Percentiles rank a stretch among this genome's conserved stretches.
phyloP scores from a whole-genome alignment of 2,329 filamentous ascomycete genomes.

The Sporothrix mexicana region DNA sequence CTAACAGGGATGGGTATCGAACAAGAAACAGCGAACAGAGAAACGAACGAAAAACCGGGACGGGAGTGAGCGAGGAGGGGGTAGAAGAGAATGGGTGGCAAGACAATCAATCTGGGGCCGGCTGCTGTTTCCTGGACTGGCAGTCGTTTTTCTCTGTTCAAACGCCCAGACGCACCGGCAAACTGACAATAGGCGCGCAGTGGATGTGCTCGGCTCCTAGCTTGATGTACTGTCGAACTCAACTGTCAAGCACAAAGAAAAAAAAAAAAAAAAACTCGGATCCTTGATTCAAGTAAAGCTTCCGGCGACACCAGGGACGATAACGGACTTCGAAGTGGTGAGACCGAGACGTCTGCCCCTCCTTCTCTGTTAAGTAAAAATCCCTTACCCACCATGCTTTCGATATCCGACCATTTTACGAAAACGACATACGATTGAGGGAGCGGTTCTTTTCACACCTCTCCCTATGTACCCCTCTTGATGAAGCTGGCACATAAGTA shows the following conservation, averaged over 20 bases:
- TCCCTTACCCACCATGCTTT: neutral
- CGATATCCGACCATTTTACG: neutral
- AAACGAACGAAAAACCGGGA: constrained; percentile 5
- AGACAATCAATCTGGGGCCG: constrained; percentile 19
- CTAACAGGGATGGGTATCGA: neutral
- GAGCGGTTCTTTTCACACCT: neutral
- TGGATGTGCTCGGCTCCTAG: neutral
- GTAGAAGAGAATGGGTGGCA: constrained; percentile 2
- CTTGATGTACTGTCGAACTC: neutral
- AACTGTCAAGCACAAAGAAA: neutral
- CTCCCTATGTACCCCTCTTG: neutral
- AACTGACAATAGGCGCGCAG: constrained; percentile 21
- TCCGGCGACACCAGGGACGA: constrained; percentile 12
- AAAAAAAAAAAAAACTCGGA: neutral
- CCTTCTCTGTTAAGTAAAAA: neutral
- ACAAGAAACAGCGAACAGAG: neutral
- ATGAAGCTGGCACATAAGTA: neutral
- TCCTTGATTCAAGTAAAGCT: neutral
- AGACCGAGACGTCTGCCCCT: neutral
- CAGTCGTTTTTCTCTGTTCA: neutral
- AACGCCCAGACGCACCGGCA: constrained; percentile 3
- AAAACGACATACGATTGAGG: neutral
- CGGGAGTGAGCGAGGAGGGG: neutral
- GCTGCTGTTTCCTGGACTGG: neutral
- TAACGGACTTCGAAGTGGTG: neutral